Evolutionary conservation across 2,329 filamentous ascomycete species (phyloP), one percentile per base, ranked within the genome.

Genomic region (Neocatenulostroma microsporum): DNA sequence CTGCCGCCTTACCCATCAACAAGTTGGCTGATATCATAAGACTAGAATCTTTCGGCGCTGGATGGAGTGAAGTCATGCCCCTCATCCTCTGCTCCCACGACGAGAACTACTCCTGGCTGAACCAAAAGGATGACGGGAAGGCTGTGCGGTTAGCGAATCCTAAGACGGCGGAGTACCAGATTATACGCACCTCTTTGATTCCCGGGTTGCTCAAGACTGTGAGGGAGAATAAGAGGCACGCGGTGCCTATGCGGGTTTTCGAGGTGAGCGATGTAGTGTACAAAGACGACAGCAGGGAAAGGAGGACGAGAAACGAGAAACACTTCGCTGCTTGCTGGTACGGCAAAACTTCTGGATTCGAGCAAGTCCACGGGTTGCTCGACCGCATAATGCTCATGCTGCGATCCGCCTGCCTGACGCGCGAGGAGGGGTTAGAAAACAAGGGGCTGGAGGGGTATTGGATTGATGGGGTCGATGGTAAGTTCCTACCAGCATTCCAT

Each of bases 311-410:
- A 49, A 98, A 98, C 61, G 85, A 95, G 70, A 74, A 89, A 38
- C 89, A 94, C 67, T 96, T 94, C 61, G 86, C 85, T n/a, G 91
- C 88, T 8, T 88, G 87, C 2, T 94, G 83, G 75, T 95, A 89
- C 64, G 88, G 88, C 56, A 94, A 91, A 72, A 85, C 80, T 3
- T 87, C 82, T 51, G 91, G 93, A 27, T 98, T 98, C 62, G 91
- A 98, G 66, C 71, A 93, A 46, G 86, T 98, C 3, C 93, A 98
- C 64, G 91, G 91, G 40, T 73, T 98, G 48, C 69, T 98, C 28
- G 91, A 98, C 63, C 81, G 91, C 36, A 67, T 96, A 45, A 82
- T 98, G 74, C 69, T 84, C 43, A 96, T 96, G 89, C 75, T 98
- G 43, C 82, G 82, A 56, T 82, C 78, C 30, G 76, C 78, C 27